phyloP scores from a whole-genome alignment of 2,329 filamentous ascomycete genomes.

The Aspergillus alliaceus region DNA sequence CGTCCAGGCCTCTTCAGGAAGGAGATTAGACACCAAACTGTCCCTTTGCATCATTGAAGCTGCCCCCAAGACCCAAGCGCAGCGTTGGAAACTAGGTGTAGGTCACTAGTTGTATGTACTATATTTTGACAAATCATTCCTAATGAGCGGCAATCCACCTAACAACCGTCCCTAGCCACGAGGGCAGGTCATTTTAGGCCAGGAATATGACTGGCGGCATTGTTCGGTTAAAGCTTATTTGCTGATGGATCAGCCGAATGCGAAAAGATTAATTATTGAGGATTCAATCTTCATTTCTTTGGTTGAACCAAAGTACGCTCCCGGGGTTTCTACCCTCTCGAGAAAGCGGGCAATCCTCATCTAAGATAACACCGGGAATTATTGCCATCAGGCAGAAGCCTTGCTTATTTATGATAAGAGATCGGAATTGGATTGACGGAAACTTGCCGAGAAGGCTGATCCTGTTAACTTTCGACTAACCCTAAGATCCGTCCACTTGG shows the following conservation, averaged over 20 bases:
- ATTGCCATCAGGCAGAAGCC: slow-evolving; percentile 3
- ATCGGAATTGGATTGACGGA: background rate
- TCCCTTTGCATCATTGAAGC: background rate
- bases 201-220: slow-evolving; percentile 1
- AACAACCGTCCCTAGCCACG: slow-evolving; percentile 8
- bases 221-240: slow-evolving; percentile 9
- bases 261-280: background rate
- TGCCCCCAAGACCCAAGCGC: background rate
- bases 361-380: slow-evolving; percentile 14
- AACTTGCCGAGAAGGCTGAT: slow-evolving; percentile 1
- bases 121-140: slow-evolving; percentile 13
- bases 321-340: slow-evolving; percentile 8
- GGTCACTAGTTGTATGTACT: background rate
- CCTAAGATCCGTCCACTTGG: background rate
- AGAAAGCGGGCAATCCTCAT: slow-evolving; percentile 15
- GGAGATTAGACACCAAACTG: background rate
- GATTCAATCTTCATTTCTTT: slow-evolving; percentile 9
- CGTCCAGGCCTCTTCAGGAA: background rate
- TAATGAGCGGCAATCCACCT: background rate
- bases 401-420: background rate
- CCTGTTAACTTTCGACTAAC: background rate
- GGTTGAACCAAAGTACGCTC: slow-evolving; percentile 12
- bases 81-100: background rate
- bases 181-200: slow-evolving; percentile 9
- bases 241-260: background rate